Conservation (phyloP, 805 yeast genomes). For the Ogataea minuta region DNA sequence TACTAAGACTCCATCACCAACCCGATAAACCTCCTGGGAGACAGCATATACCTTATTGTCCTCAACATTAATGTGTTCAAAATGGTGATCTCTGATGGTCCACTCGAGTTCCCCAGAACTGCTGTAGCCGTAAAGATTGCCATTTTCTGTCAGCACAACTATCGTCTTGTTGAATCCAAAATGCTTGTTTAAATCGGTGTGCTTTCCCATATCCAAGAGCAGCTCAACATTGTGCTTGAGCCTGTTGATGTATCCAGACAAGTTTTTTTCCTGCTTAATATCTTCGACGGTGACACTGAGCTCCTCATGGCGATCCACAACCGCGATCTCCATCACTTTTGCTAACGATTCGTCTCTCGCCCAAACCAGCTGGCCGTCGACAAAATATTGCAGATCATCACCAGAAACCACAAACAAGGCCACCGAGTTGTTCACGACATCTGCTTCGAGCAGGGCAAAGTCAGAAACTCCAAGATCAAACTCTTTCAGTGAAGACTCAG, state of each 20-base stretch:
- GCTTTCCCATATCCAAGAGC: conserved; percentile 19
- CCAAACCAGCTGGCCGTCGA: conserved; percentile 37
- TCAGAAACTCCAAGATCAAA: background rate
- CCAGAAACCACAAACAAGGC: conserved; percentile 17
- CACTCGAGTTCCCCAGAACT: conserved; percentile 34
- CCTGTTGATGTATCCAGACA: conserved; percentile 35
- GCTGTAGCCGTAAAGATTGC: conserved; percentile 44
- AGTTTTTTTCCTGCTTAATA: conserved; percentile 30
- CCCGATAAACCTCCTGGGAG: background rate
- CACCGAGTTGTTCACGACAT: conserved; percentile 6
- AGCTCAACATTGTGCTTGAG: conserved; percentile 28
- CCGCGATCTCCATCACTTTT: conserved; percentile 35
- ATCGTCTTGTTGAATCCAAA: conserved; percentile 49
- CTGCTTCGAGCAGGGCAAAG: conserved; percentile 11
- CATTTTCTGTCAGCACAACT: conserved; percentile 39
- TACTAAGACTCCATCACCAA: conserved; percentile 2
- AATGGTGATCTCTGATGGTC: conserved; percentile 28
- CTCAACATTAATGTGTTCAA: conserved; percentile 7
- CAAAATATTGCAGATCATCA: conserved; percentile 16
- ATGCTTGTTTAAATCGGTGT: conserved; percentile 19
- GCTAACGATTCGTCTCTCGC: conserved; percentile 43
- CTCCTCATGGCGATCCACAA: conserved; percentile 29
- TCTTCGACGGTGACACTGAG: conserved; percentile 29
- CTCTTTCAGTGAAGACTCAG: background rate
- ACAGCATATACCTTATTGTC: background rate